These are phyloP conservation scores for Aureobasidium subglaciale DNA, from an alignment of 2,329 filamentous ascomycete species.

Conservation along the genomic window DNA sequence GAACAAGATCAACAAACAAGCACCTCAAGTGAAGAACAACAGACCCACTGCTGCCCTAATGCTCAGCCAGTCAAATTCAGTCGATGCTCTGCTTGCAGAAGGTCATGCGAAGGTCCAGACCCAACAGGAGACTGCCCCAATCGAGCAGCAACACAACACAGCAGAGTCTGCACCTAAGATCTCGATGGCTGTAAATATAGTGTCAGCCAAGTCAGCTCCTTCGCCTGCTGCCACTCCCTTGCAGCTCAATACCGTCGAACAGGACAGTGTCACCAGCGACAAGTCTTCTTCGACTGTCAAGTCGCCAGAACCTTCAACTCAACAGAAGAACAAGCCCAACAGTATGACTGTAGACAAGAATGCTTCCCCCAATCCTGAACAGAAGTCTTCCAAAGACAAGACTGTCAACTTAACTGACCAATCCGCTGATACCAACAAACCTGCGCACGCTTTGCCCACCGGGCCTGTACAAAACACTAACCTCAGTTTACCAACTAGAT, in stretches of 20 bases:
- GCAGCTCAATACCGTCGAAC: neutral
- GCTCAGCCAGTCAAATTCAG: neutral
- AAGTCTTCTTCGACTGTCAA: neutral
- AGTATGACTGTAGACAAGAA: neutral
- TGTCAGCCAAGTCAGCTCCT: neutral
- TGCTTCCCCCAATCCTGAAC: neutral
- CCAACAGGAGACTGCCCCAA: slow-evolving; percentile 12
- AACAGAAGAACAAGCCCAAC: neutral
- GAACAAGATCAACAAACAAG: neutral
- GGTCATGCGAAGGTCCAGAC: slow-evolving; percentile 21
- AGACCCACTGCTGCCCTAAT: slow-evolving; percentile 6
- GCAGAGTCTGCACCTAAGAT: neutral
- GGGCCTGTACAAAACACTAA: neutral
- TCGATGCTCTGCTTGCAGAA: slow-evolving; percentile 22
- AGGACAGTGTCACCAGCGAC: neutral
- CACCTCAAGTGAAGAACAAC: neutral
- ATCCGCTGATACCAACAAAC: neutral
- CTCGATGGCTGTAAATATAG: neutral
- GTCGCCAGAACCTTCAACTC: slow-evolving; percentile 5
- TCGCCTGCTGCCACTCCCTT: neutral
- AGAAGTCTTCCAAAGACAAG: neutral
- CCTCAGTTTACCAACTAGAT: neutral
- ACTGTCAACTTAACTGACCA: neutral
- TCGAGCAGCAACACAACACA: neutral
- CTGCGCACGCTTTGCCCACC: neutral